phyloP scores from a whole-genome alignment of 75 land plant species.

The Picea sitchensis region DNA sequence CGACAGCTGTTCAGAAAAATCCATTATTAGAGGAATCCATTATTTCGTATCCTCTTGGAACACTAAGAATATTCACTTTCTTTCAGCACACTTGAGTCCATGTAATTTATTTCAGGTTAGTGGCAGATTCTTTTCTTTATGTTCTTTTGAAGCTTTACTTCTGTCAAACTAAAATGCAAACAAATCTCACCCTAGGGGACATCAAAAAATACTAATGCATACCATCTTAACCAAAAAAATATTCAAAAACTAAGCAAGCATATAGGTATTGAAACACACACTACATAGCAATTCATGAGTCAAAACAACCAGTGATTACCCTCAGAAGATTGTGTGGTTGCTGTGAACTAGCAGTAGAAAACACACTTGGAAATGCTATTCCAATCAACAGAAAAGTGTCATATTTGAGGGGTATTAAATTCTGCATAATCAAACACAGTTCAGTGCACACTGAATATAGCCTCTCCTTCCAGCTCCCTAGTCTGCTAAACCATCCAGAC shows the following conservation, averaged over 20 bases:
- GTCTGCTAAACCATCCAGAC: neutral
- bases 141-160: too few species aligned
- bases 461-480: constrained; percentile 1
- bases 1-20: neutral
- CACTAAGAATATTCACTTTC: neutral
- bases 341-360: neutral
- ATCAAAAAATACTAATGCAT: too few species aligned
- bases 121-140: neutral
- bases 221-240: too few species aligned
- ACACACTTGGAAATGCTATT: neutral
- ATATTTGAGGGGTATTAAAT: neutral
- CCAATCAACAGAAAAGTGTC: neutral
- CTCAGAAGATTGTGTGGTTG: neutral
- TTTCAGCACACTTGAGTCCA: neutral
- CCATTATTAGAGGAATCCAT: neutral
- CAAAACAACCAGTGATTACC: neutral
- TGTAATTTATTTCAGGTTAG: neutral
- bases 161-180: too few species aligned
- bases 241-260: too few species aligned
- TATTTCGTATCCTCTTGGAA: neutral
- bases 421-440: constrained; percentile 12
- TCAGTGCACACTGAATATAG: neutral
- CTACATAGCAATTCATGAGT: too few species aligned
- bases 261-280: too few species aligned
- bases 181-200: too few species aligned